Percentiles rank a stretch among this genome's conserved stretches.
phyloP scores from a whole-genome alignment of 768 basidiomycete genomes.

The Boletus reticulatus region DNA sequence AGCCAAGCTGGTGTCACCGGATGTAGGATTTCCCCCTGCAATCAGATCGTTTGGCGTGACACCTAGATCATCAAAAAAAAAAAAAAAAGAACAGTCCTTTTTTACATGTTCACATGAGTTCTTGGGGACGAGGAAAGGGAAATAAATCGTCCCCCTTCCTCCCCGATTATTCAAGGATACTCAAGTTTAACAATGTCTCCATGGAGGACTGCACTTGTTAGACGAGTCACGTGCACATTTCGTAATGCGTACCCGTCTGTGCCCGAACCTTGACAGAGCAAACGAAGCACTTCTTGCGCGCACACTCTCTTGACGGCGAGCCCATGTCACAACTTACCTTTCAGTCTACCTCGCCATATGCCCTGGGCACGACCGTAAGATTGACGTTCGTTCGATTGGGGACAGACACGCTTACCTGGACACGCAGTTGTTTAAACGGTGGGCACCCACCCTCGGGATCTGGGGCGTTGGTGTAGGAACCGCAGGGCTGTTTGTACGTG shows the following conservation, averaged over 20 bases:
- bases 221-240: constrained; percentile 19
- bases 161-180: background rate
- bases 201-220: background rate
- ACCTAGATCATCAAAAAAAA: background rate
- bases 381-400: background rate
- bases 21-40: background rate
- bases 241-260: constrained; percentile 11
- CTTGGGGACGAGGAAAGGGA: too few species aligned
- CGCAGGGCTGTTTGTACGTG: constrained; percentile 61
- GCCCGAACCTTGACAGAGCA: background rate
- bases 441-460: constrained; percentile 58
- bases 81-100: too few species aligned
- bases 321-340: constrained; percentile 45
- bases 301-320: background rate
- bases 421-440: constrained; percentile 49
- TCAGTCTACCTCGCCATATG: constrained; percentile 38
- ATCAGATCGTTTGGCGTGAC: background rate
- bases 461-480: constrained; percentile 75
- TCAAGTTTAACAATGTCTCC: background rate
- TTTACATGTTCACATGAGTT: too few species aligned
- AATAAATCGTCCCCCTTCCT: too few species aligned
- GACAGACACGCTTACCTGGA: background rate
- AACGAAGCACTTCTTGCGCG: too few species aligned
- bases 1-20: background rate
- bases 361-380: constrained; percentile 39